These are phyloP conservation scores for Phoma herbarum DNA, from an alignment of 2,329 filamentous ascomycete genomes.

Conservation along the genomic window DNA sequence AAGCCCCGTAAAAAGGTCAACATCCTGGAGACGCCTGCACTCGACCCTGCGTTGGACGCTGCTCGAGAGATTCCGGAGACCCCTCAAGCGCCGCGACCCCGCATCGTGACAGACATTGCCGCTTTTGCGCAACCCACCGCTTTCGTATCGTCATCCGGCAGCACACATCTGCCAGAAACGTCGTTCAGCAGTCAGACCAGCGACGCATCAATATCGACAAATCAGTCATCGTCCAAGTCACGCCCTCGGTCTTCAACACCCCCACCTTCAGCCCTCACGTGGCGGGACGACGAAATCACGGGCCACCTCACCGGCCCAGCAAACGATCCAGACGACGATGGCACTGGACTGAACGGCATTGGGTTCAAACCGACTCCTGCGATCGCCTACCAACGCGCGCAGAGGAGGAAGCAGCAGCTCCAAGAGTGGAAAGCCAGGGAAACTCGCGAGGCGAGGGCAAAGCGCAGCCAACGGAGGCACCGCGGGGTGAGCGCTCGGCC, in stretches of 20 bases:
- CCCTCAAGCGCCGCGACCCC: slow-evolving; percentile 45
- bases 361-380: slow-evolving; percentile 69
- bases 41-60: slow-evolving; percentile 6
- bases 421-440: slow-evolving; percentile 68
- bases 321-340: slow-evolving; percentile 67
- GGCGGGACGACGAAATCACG: slow-evolving; percentile 70
- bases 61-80: slow-evolving; percentile 42
- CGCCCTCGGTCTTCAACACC: slow-evolving; percentile 42
- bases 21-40: slow-evolving; percentile 18
- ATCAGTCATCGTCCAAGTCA: slow-evolving; percentile 27
- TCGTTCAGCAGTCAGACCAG: slow-evolving; percentile 10
- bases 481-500: slow-evolving; percentile 40
- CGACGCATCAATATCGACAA: slow-evolving; percentile 10
- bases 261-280: slow-evolving; percentile 54
- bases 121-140: slow-evolving; percentile 43
- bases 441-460: slow-evolving; percentile 66
- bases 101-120: slow-evolving; percentile 43
- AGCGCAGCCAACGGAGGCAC: slow-evolving; percentile 61
- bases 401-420: slow-evolving; percentile 66
- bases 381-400: slow-evolving; percentile 64
- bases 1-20: slow-evolving; percentile 7
- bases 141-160: slow-evolving; percentile 33
- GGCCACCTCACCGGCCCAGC: slow-evolving; percentile 62
- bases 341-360: slow-evolving; percentile 70
- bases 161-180: slow-evolving; percentile 15